phyloP scores from a whole-genome alignment of 805 yeast species.

The Tetrapisispora nanseiensis region DNA sequence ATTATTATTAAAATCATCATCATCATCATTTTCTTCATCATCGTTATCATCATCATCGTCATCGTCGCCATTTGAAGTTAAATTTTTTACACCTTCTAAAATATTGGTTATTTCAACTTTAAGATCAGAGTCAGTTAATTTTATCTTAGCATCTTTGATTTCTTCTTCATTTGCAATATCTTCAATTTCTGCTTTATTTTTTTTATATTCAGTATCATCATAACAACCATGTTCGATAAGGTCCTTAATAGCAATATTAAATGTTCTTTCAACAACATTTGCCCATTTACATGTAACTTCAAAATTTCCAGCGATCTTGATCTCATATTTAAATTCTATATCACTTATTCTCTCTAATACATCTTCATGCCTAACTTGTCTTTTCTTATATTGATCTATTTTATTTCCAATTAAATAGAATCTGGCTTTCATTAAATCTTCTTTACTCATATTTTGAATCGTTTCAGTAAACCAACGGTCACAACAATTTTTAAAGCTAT shows the following conservation, averaged over 20 bases:
- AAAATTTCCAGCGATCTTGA: slow-evolving; percentile 34
- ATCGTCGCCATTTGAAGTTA: neutral
- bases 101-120: neutral
- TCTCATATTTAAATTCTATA: slow-evolving; percentile 24
- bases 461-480: slow-evolving; percentile 37
- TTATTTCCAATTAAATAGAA: slow-evolving; percentile 41
- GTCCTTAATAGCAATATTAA: slow-evolving; percentile 32
- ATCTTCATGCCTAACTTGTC: slow-evolving; percentile 34
- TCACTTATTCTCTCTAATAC: slow-evolving; percentile 27
- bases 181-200: neutral
- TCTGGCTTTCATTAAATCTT: slow-evolving; percentile 26
- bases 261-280: slow-evolving; percentile 31
- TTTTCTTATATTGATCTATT: slow-evolving; percentile 29
- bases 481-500: slow-evolving; percentile 31
- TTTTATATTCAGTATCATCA: slow-evolving; percentile 18
- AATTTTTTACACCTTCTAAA: neutral
- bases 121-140: neutral
- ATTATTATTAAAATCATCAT: neutral
- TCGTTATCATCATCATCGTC: neutral
- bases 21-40: neutral
- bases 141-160: neutral
- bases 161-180: neutral
- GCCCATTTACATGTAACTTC: slow-evolving; percentile 40
- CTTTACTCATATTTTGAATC: slow-evolving; percentile 23
- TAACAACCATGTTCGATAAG: slow-evolving; percentile 34